Percentiles rank a stretch among this genome's conserved stretches.
Conservation (phyloP, 2,329 filamentous ascomycete genomes). For the Arthrinium phaeospermum region DNA sequence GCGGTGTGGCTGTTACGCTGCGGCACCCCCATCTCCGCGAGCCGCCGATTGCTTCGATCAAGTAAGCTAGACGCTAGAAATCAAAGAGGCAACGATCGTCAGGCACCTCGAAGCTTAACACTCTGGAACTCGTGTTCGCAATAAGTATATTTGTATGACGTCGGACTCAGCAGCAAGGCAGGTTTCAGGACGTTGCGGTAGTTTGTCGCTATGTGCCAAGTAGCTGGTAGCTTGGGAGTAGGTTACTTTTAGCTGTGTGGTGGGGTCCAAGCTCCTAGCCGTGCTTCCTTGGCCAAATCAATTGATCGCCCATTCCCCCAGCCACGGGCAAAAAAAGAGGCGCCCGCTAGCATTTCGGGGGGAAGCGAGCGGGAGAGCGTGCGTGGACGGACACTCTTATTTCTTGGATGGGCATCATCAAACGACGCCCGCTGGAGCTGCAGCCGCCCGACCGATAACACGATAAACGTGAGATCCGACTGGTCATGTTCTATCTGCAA, state of each 20-base stretch:
- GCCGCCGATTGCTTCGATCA: background rate
- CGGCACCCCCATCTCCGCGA: background rate
- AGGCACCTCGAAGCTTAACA: background rate
- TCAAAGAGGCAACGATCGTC: background rate
- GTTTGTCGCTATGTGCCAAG: background rate
- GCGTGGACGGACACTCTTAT: background rate
- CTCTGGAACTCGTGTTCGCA: background rate
- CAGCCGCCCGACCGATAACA: background rate
- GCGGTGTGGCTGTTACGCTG: background rate
- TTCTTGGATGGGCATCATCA: background rate
- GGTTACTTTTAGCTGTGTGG: background rate
- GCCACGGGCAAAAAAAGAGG: background rate
- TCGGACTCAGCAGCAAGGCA: background rate
- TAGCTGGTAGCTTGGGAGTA: background rate
- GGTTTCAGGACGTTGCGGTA: background rate
- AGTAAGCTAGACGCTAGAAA: background rate
- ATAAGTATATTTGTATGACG: background rate
- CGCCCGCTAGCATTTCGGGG: background rate
- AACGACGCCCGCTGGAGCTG: slow-evolving; percentile 1
- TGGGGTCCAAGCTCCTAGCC: background rate
- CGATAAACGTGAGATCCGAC: background rate
- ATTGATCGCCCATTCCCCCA: background rate
- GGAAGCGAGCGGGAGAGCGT: background rate
- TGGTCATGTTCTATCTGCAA: slow-evolving; percentile 12
- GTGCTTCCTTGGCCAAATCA: background rate